phyloP scores from a whole-genome alignment of 2,329 filamentous ascomycete species.

The Claviceps monticola region DNA sequence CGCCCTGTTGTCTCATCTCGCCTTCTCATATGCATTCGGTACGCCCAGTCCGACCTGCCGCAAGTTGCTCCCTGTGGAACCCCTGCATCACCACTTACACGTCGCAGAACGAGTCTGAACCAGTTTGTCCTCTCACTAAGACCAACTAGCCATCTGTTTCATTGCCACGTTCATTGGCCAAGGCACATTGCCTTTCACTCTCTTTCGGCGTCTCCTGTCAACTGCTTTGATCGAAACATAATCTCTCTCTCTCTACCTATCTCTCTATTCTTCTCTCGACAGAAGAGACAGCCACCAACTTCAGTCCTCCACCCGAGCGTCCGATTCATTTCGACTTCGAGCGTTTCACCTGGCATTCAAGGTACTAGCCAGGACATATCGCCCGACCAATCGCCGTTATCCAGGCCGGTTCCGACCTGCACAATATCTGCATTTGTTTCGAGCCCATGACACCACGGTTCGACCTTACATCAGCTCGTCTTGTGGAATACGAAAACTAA shows the following conservation, averaged over 20 bases:
- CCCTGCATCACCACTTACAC: constrained; percentile 7
- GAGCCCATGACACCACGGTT: neutral
- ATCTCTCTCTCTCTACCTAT: neutral
- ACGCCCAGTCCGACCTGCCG: neutral
- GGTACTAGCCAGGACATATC: neutral
- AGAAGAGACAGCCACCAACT: neutral
- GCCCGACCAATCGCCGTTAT: neutral
- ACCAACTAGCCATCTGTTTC: neutral
- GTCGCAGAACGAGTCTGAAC: constrained; percentile 6
- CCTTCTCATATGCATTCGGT: neutral
- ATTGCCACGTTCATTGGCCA: neutral
- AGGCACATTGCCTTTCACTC: neutral
- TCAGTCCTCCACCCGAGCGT: neutral
- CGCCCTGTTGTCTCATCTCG: neutral
- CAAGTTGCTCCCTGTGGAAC: neutral
- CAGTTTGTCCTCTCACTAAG: constrained; percentile 1
- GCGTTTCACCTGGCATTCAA: neutral
- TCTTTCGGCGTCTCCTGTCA: neutral
- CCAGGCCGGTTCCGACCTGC: neutral
- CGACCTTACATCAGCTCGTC: neutral
- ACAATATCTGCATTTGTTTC: neutral
- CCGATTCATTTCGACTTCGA: neutral
- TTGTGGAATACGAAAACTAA: neutral
- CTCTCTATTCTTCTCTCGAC: neutral
- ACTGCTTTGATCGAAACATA: neutral